phyloP scores from a whole-genome alignment of 2,329 filamentous ascomycete genomes.

The Talaromyces sp. region DNA sequence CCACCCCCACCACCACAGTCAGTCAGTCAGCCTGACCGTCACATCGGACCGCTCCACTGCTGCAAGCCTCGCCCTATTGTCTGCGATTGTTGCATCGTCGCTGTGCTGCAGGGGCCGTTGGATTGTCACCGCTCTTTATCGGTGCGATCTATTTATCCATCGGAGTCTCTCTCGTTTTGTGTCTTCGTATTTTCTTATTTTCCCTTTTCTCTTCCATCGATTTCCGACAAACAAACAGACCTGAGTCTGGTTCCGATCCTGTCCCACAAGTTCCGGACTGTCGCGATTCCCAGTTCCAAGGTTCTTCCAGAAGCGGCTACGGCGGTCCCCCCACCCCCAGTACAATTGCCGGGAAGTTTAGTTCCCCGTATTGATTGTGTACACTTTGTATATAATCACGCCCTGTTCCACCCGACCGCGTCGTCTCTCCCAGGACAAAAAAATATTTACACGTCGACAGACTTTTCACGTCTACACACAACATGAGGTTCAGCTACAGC shows the following conservation, averaged over 20 bases:
- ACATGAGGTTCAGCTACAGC: conserved; percentile 26
- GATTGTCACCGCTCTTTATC: conserved; percentile 11
- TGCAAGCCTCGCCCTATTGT: conserved; percentile 7
- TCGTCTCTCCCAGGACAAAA: too few species aligned
- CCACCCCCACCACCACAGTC: not conserved
- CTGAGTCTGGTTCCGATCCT: not conserved
- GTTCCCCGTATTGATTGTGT: not conserved
- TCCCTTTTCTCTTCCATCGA: not conserved
- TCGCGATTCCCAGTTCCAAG: not conserved
- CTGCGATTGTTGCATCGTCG: conserved; percentile 8
- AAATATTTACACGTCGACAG: too few species aligned
- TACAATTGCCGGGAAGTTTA: not conserved
- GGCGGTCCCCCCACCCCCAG: not conserved
- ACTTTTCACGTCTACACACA: not conserved
- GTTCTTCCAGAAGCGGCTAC: not conserved
- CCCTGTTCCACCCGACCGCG: not conserved
- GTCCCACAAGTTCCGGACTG: not conserved
- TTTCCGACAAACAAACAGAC: too few species aligned
- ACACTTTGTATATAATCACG: conserved; percentile 3
- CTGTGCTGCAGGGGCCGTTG: conserved; percentile 10
- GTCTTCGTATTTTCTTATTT: too few species aligned
- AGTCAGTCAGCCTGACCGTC: conserved; percentile 11
- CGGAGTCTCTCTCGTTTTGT: not conserved
- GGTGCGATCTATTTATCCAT: not conserved
- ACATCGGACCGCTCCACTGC: conserved; percentile 10